Conservation (phyloP, 306 rosid genomes). For the Cicer yamashitae region DNA sequence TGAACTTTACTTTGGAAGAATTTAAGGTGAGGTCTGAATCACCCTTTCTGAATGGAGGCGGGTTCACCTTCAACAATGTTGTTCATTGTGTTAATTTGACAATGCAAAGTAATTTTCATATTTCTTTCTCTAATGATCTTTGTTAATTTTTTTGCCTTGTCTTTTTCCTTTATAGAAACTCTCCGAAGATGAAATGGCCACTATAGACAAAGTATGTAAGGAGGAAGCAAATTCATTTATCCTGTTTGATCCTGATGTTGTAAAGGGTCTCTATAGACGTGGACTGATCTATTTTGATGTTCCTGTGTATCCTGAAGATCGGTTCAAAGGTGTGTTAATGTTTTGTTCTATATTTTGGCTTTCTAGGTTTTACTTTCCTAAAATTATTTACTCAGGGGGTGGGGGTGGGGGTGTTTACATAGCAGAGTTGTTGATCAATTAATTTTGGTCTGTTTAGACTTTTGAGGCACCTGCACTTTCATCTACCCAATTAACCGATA, state of each 20-base stretch:
- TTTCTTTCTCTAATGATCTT: constrained; percentile 38
- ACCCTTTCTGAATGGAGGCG: constrained; percentile 16
- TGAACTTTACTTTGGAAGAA: constrained; percentile 98
- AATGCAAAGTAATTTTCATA: constrained; percentile 25
- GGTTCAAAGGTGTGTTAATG: constrained; percentile 74
- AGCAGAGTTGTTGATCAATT: constrained; percentile 22
- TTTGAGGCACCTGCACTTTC: constrained; percentile 15
- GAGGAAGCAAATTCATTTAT: constrained; percentile 91
- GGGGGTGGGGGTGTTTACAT: too few species aligned
- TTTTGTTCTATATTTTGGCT: constrained; percentile 33
- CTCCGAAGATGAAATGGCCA: constrained; percentile 92
- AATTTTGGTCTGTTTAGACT: constrained; percentile 24
- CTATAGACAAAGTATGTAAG: constrained; percentile 94
- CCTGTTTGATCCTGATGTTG: constrained; percentile 77
- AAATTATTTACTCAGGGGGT: neutral
- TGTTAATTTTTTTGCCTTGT: constrained; percentile 38
- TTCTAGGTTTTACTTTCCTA: constrained; percentile 22
- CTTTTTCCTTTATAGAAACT: constrained; percentile 68
- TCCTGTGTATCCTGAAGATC: constrained; percentile 92
- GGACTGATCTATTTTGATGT: constrained; percentile 94
- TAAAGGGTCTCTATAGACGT: constrained; percentile 78
- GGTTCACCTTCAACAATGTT: constrained; percentile 28
- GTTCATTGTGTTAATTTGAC: constrained; percentile 22
- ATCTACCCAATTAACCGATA: neutral
- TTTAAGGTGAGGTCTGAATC: constrained; percentile 75